phyloP scores from a whole-genome alignment of 2,329 filamentous ascomycete species.

The Gaeumannomyces tritici region DNA sequence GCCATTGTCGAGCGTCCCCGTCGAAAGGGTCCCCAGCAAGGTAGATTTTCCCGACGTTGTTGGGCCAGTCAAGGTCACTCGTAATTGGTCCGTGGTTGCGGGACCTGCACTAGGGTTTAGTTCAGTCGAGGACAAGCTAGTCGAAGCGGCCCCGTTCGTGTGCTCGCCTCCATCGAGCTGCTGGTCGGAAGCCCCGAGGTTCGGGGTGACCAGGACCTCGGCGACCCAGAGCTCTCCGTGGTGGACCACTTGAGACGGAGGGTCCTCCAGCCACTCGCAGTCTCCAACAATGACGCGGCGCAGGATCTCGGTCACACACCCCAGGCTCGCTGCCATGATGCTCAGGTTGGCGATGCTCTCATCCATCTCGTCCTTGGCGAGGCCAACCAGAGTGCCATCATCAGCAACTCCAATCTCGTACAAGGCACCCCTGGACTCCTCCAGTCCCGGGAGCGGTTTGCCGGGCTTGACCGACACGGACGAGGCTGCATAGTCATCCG shows the following conservation, averaged over 20 bases:
- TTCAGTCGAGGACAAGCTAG: conserved; percentile 4
- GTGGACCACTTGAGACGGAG: conserved; percentile 19
- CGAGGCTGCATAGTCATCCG: conserved; percentile 47
- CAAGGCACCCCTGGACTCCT: conserved; percentile 85
- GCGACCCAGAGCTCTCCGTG: conserved; percentile 69
- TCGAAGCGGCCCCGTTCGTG: conserved; percentile 2
- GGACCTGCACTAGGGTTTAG: conserved; percentile 26
- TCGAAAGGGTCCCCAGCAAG: conserved; percentile 77
- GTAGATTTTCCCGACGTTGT: conserved; percentile 91
- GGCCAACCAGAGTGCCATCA: conserved; percentile 80
- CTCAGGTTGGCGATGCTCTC: conserved; percentile 80
- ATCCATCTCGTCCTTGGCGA: conserved; percentile 83
- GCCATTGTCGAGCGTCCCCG: conserved; percentile 82
- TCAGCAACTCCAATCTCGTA: conserved; percentile 97
- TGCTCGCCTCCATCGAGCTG: conserved; percentile 12
- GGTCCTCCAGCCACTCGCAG: conserved; percentile 60
- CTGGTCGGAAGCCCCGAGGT: conserved; percentile 33
- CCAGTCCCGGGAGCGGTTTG: conserved; percentile 66
- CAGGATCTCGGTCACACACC: conserved; percentile 73
- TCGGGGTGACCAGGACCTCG: conserved; percentile 79
- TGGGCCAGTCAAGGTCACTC: conserved; percentile 79
- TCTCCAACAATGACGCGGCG: conserved; percentile 77
- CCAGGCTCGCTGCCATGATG: conserved; percentile 86
- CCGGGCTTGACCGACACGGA: conserved; percentile 32
- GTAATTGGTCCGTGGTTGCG: conserved; percentile 62